Evolutionary conservation across 345 rosid species (phyloP).

Genomic region (Arabis hirsuta): DNA sequence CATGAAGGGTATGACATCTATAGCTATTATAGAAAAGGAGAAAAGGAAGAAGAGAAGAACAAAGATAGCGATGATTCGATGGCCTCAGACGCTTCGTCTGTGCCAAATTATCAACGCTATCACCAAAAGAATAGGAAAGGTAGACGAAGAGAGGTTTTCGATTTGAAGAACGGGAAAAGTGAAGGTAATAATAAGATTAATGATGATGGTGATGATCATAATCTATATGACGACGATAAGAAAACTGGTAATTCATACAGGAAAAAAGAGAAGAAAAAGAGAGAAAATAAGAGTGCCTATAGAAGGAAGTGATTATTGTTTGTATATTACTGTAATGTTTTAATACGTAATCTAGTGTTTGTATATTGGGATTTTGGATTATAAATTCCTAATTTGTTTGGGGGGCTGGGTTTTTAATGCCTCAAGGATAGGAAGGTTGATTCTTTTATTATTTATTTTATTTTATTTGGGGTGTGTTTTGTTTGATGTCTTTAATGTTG

Average conservation of each 20-base stretch:
- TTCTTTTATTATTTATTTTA: slow-evolving; percentile 6
- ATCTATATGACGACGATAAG: slow-evolving; percentile 24
- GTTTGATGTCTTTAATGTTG: slow-evolving; percentile 29
- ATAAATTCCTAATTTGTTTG: slow-evolving; percentile 17
- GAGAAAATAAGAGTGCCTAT: slow-evolving; percentile 30
- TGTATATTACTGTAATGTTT: slow-evolving; percentile 15
- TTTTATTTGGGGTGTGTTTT: slow-evolving; percentile 4
- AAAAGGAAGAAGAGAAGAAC: slow-evolving; percentile 46
- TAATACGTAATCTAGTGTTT: slow-evolving; percentile 15
- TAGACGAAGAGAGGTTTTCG: slow-evolving; percentile 8
- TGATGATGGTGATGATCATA: slow-evolving; percentile 24
- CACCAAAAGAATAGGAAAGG: slow-evolving; percentile 35
- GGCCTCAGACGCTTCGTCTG: slow-evolving; percentile 85
- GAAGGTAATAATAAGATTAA: slow-evolving; percentile 39
- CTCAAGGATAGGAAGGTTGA: slow-evolving; percentile 28
- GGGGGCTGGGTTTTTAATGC: not conserved
- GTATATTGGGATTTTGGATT: slow-evolving; percentile 15
- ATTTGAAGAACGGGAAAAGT: slow-evolving; percentile 39
- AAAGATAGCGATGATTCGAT: slow-evolving; percentile 77
- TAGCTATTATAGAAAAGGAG: slow-evolving; percentile 22
- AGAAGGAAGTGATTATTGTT: slow-evolving; percentile 33
- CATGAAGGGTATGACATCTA: slow-evolving; percentile 36
- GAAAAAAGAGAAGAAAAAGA: slow-evolving; percentile 41
- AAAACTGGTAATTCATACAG: slow-evolving; percentile 23
- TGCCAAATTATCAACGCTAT: slow-evolving; percentile 49